Percentiles rank a stretch among this genome's conserved stretches.
phyloP scores from a whole-genome alignment of 306 rosid genomes.

The Arachis hypogaea region DNA sequence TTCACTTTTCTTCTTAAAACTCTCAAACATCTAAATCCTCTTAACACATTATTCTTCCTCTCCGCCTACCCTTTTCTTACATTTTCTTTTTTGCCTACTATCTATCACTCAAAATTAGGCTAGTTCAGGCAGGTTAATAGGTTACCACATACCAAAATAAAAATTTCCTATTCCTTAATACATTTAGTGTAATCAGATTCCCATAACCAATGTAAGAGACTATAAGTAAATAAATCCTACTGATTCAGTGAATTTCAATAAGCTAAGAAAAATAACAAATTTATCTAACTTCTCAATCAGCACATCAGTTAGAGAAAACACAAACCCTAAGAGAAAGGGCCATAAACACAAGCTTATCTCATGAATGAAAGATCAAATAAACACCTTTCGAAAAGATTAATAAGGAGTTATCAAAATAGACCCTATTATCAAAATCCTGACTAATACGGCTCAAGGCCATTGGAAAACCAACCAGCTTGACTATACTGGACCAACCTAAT shows the following conservation, averaged over 20 bases:
- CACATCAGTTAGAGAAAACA: slow-evolving; percentile 3
- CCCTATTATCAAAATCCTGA: no score
- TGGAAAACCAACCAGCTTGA: not conserved
- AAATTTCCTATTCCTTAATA: no score
- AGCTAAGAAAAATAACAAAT: not conserved
- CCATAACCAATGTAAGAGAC: not conserved
- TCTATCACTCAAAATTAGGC: no score
- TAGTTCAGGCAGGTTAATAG: no score
- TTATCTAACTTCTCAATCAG: slow-evolving; percentile 22
- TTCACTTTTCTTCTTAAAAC: not conserved
- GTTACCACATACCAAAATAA: no score
- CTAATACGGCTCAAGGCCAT: not conserved
- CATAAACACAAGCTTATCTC: slow-evolving; percentile 1
- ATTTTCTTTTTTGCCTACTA: no score
- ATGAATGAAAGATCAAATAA: not conserved
- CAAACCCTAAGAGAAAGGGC: not conserved
- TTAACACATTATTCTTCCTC: not conserved
- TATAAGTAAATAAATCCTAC: slow-evolving; percentile 1
- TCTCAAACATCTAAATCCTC: slow-evolving; percentile 4
- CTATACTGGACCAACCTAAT: no score
- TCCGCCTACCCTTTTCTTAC: not conserved
- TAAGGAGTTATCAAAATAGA: not conserved
- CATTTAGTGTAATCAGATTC: no score
- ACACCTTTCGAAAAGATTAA: not conserved
- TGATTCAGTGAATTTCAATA: slow-evolving; percentile 1